Conservation (phyloP, 768 basidiomycete genomes). For the Termitomyces sp. region DNA sequence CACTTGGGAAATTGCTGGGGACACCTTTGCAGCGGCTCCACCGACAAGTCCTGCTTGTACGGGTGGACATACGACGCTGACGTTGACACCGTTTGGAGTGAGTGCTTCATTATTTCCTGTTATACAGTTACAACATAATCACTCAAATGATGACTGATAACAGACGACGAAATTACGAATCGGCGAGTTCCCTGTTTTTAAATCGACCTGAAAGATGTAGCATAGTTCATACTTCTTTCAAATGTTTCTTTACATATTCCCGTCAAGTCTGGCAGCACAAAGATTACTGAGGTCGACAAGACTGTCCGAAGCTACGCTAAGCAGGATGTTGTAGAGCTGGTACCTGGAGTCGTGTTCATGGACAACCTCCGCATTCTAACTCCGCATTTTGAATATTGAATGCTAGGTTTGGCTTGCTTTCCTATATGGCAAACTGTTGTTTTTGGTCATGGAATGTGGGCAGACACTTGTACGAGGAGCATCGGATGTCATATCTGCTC, state of each 20-base stretch:
- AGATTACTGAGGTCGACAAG: constrained; percentile 98
- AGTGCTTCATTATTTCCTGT: constrained; percentile 18
- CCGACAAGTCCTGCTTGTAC: constrained; percentile 42
- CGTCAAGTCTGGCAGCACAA: constrained; percentile 91
- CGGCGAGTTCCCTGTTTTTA: constrained; percentile 39
- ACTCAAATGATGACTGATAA: neutral
- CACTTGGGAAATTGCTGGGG: constrained; percentile 42
- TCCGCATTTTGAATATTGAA: constrained; percentile 42
- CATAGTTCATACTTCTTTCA: neutral
- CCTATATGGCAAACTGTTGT: no score
- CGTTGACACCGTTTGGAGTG: constrained; percentile 47
- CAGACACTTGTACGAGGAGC: constrained; percentile 91
- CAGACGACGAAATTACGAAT: constrained; percentile 34
- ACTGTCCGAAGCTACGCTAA: constrained; percentile 97
- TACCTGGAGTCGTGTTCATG: constrained; percentile 97
- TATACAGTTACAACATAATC: no score
- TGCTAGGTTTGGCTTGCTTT: no score
- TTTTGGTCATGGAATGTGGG: constrained; percentile 90
- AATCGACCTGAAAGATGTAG: constrained; percentile 15
- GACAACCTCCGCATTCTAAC: constrained; percentile 49
- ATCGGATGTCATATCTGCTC: constrained; percentile 83
- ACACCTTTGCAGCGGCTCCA: constrained; percentile 47
- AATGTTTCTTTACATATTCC: neutral
- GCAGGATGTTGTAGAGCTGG: constrained; percentile 95
- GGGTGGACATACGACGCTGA: constrained; percentile 38